These are phyloP conservation scores for Rosa multiflora DNA, from an alignment of 306 rosid species.

Conservation along the genomic window DNA sequence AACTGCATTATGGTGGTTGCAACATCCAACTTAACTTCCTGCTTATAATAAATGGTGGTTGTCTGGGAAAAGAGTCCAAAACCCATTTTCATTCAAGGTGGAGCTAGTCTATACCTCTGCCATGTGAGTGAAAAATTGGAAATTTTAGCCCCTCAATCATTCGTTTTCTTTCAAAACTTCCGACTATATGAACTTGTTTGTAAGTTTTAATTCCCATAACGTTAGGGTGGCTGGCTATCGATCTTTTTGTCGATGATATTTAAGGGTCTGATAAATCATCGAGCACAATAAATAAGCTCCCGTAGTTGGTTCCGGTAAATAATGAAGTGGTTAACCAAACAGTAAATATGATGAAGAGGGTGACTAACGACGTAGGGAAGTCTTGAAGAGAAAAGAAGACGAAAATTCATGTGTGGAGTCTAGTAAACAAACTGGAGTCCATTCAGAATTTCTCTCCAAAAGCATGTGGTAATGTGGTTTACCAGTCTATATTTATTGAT, in stretches of 20 bases:
- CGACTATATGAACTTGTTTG: neutral
- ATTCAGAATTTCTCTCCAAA: neutral
- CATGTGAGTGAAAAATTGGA: neutral
- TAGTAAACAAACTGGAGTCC: neutral
- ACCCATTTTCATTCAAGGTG: neutral
- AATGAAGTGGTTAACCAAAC: neutral
- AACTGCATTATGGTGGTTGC: neutral
- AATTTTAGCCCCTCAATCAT: neutral
- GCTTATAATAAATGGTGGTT: neutral
- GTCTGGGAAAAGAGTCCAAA: neutral
- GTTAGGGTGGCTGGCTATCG: neutral
- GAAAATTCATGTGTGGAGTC: neutral
- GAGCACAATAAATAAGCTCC: neutral
- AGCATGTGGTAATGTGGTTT: neutral
- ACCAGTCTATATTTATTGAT: neutral
- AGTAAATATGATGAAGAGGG: too few species aligned
- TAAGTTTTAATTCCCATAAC: neutral
- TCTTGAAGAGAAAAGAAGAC: neutral
- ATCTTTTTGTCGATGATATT: neutral
- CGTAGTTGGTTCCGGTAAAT: too few species aligned
- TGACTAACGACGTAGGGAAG: too few species aligned
- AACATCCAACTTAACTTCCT: neutral
- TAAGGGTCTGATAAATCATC: neutral
- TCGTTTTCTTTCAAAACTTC: neutral
- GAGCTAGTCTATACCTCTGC: neutral